Percentiles rank a stretch among this genome's conserved stretches.
Conservation (phyloP, 441 rosid species). For the Populus trichocarpa region DNA sequence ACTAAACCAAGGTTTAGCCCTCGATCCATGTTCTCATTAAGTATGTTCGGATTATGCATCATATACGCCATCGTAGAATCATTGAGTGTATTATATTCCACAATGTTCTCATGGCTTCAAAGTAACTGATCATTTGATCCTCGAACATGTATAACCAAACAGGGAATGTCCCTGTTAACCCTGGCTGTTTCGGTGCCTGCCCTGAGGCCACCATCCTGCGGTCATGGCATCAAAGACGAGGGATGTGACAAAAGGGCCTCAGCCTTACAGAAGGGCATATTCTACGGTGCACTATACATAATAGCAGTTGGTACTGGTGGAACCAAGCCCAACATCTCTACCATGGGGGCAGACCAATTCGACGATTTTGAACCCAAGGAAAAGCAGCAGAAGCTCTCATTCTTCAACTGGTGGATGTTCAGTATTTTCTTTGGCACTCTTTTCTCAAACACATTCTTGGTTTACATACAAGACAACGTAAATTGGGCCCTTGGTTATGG, state of each 20-base stretch:
- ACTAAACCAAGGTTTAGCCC: not conserved
- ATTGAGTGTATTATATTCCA: not conserved
- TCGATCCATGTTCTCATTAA: not conserved
- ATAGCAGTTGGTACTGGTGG: conserved; percentile 81
- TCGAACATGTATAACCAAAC: not conserved
- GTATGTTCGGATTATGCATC: too few species aligned
- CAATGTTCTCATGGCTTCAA: not conserved
- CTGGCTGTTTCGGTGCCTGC: conserved; percentile 59
- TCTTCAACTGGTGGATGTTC: conserved; percentile 97
- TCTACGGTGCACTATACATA: conserved; percentile 62
- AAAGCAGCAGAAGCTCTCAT: conserved; percentile 51
- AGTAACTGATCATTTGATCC: not conserved
- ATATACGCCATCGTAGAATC: not conserved
- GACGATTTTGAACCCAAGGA: conserved; percentile 75
- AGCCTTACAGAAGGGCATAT: conserved; percentile 47
- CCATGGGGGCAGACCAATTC: conserved; percentile 90
- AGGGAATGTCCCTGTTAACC: conserved; percentile 75
- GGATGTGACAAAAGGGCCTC: conserved; percentile 47
- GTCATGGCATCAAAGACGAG: conserved; percentile 16
- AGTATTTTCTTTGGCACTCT: conserved; percentile 78
- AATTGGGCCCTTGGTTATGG: conserved; percentile 77
- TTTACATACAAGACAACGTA: conserved; percentile 82
- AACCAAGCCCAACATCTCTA: conserved; percentile 88
- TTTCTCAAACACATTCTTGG: conserved; percentile 72
- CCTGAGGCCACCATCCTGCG: conserved; percentile 65